These are phyloP conservation scores for Quercus engelmannii DNA, from an alignment of 306 rosid species.

Conservation along the genomic window DNA sequence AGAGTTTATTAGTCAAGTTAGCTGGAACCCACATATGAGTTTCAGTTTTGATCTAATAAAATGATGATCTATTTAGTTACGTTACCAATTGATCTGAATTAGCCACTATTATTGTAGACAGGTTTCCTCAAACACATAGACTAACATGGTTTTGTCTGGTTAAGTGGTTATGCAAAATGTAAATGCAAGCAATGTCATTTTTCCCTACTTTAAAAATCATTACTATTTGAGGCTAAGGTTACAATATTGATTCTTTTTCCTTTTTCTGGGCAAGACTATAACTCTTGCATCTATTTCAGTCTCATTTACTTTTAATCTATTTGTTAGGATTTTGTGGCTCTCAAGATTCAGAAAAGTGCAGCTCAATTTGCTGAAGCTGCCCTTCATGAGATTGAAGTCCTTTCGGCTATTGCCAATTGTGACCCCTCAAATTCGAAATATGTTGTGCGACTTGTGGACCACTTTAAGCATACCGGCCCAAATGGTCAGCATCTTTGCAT, in stretches of 20 bases:
- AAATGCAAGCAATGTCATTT: not conserved
- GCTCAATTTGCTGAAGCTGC: constrained; percentile 92
- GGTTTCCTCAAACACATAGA: not conserved
- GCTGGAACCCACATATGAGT: too few relatives aligned
- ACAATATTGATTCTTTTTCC: too few relatives aligned
- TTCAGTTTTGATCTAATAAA: not conserved
- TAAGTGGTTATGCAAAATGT: not conserved
- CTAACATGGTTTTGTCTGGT: not conserved
- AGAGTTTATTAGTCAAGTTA: too few relatives aligned
- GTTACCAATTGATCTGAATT: not conserved
- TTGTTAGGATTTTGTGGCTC: constrained; percentile 79
- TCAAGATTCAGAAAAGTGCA: constrained; percentile 97
- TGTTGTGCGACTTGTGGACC: constrained; percentile 76
- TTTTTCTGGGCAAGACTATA: not conserved
- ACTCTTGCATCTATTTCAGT: not conserved
- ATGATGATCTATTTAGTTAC: not conserved
- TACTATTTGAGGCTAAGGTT: too few relatives aligned
- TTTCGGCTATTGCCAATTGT: constrained; percentile 62
- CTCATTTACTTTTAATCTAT: constrained; percentile 6
- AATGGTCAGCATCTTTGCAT: constrained; percentile 96
- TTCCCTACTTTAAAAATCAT: not conserved
- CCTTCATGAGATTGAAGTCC: constrained; percentile 83
- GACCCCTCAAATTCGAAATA: constrained; percentile 72
- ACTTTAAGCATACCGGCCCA: constrained; percentile 91
- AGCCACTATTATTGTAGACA: too few relatives aligned